These are phyloP conservation scores for Hypoxylon sp. DNA, from an alignment of 2,329 filamentous ascomycete genomes.

Conservation along the genomic window DNA sequence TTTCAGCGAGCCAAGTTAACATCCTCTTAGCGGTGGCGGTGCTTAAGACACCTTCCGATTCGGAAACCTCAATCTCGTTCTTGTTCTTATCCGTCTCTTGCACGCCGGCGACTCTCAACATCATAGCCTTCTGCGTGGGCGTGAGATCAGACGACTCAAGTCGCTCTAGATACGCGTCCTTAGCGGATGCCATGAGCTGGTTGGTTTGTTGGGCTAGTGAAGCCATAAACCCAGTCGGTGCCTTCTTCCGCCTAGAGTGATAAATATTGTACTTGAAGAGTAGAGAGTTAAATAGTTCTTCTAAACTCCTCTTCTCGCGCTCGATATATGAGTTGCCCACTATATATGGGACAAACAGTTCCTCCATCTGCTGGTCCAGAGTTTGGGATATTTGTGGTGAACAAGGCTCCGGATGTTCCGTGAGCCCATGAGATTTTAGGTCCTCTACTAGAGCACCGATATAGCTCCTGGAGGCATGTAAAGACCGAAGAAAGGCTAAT, in stretches of 20 bases:
- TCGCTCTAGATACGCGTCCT: constrained; percentile 90
- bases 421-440: constrained; percentile 91
- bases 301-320: constrained; percentile 74
- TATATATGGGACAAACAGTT: constrained; percentile 78
- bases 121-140: constrained; percentile 87
- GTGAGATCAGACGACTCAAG: constrained; percentile 91
- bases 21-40: constrained; percentile 94
- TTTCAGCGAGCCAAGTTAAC: constrained; percentile 97
- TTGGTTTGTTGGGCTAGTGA: constrained; percentile 90
- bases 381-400: constrained; percentile 86
- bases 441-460: constrained; percentile 91
- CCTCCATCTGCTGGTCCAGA: constrained; percentile 79
- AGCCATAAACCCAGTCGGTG: constrained; percentile 90
- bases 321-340: constrained; percentile 78
- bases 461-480: constrained; percentile 91
- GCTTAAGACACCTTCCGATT: constrained; percentile 87
- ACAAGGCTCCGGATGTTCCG: constrained; percentile 92
- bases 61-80: constrained; percentile 89
- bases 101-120: constrained; percentile 88
- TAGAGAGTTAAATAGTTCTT: constrained; percentile 88
- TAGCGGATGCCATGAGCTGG: constrained; percentile 86
- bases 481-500: constrained; percentile 86
- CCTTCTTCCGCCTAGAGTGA: constrained; percentile 88
- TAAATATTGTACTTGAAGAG: constrained; percentile 98
- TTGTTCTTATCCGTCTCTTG: constrained; percentile 80